Evolutionary conservation across 805 yeast species (phyloP).

Genomic region (Kuraishia piskuri): DNA sequence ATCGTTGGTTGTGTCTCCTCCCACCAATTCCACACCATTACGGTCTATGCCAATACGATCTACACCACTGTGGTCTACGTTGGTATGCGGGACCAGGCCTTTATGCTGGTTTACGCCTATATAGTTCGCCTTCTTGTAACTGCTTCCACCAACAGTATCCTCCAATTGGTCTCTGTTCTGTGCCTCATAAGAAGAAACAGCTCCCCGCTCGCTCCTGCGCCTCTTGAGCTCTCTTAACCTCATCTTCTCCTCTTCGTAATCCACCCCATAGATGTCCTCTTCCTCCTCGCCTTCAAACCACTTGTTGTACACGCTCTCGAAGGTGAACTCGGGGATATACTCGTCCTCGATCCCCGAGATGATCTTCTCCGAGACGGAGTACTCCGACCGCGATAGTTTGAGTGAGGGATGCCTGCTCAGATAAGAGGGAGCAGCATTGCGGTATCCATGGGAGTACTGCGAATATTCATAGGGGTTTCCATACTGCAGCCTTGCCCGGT

Average conservation of each 20-base stretch:
- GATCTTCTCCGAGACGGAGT: slow-evolving; percentile 7
- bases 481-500: too few relatives aligned
- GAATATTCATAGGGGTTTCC: not conserved
- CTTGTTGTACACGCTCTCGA: slow-evolving; percentile 33
- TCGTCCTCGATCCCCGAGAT: slow-evolving; percentile 58
- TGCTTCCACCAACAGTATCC: too few relatives aligned
- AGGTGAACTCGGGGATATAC: slow-evolving; percentile 66
- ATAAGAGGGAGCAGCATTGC: not conserved
- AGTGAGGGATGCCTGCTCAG: not conserved
- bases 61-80: too few relatives aligned
- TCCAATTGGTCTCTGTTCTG: too few relatives aligned
- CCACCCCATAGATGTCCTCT: slow-evolving; percentile 5
- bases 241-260: not conserved
- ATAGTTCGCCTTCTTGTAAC: too few relatives aligned
- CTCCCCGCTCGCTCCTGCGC: not conserved
- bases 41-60: too few relatives aligned
- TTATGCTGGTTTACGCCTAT: too few relatives aligned
- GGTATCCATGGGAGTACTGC: not conserved
- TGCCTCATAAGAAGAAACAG: too few relatives aligned
- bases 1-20: too few relatives aligned
- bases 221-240: slow-evolving; percentile 1
- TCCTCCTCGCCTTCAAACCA: slow-evolving; percentile 31
- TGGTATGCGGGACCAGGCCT: too few relatives aligned
- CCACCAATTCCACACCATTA: too few relatives aligned
- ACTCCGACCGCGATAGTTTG: slow-evolving; percentile 2